Conservation (phyloP, 768 basidiomycete genomes). For the Termitomyces sp. region DNA sequence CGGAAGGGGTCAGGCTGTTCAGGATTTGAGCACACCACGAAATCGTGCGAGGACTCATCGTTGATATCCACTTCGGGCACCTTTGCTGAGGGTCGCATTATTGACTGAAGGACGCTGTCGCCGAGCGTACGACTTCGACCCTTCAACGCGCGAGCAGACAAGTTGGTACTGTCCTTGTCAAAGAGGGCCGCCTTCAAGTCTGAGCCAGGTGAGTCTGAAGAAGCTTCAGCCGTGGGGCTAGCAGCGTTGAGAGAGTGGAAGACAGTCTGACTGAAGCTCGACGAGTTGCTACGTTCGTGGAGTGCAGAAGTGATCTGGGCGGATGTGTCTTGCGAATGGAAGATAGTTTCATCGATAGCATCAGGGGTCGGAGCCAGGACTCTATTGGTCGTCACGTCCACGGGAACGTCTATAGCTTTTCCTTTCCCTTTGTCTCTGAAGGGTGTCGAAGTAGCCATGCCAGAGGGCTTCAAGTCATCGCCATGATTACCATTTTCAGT, state of each 20-base stretch:
- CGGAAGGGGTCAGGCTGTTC: constrained; percentile 69
- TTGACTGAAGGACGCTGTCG: constrained; percentile 61
- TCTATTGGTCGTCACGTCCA: constrained; percentile 11
- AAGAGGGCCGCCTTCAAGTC: constrained; percentile 28
- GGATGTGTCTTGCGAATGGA: constrained; percentile 38
- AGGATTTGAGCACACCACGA: constrained; percentile 43
- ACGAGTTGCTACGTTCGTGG: constrained; percentile 64
- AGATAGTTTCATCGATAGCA: constrained; percentile 38
- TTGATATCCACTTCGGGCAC: constrained; percentile 63
- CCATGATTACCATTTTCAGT: constrained; percentile 23
- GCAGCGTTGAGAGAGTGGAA: constrained; percentile 47
- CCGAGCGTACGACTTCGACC: constrained; percentile 54
- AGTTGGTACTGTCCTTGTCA: constrained; percentile 18
- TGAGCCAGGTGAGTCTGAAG: constrained; percentile 20
- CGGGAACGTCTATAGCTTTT: constrained; percentile 28
- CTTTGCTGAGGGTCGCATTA: constrained; percentile 38
- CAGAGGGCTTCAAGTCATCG: constrained; percentile 11
- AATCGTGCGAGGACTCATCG: constrained; percentile 46
- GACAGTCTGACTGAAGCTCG: constrained; percentile 61
- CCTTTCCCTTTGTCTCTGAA: constrained; percentile 37
- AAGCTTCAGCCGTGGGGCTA: constrained; percentile 5
- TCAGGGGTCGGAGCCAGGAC: constrained; percentile 10
- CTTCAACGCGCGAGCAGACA: constrained; percentile 26
- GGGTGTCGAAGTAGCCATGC: constrained; percentile 43
- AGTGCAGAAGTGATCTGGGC: constrained; percentile 29